A percentile compares a stretch with the other conserved stretches of the same genome.
Evolutionary conservation across 179 eudicot genomes (phyloP).

Genomic region (Pouteria campechiana): DNA sequence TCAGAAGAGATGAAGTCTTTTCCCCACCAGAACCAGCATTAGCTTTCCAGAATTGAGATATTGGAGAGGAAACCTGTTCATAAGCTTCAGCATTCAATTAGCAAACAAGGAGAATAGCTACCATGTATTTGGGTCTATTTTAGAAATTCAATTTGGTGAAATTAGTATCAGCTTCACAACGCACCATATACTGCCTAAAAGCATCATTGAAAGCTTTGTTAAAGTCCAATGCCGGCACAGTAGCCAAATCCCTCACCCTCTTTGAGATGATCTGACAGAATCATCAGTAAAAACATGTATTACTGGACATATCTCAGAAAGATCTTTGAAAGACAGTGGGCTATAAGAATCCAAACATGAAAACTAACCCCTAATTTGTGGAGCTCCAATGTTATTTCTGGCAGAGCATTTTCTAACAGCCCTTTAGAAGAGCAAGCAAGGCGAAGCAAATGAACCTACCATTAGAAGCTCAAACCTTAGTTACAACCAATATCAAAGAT

Average conservation of each 20-base stretch:
- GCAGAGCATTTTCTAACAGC: conserved; percentile 68
- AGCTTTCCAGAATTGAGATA: conserved; percentile 76
- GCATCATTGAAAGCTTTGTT: conserved; percentile 49
- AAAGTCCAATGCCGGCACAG: conserved; percentile 54
- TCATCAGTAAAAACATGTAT: background rate
- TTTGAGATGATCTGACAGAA: conserved; percentile 64
- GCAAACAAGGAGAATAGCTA: background rate
- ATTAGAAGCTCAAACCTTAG: conserved; percentile 1
- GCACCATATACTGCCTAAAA: conserved; percentile 55
- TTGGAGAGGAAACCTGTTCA: conserved; percentile 48
- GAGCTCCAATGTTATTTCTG: conserved; percentile 77
- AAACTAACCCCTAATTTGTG: conserved; percentile 60
- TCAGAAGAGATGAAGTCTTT: conserved; percentile 36
- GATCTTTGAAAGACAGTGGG: background rate
- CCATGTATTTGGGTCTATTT: too few relatives aligned
- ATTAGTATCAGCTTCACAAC: conserved; percentile 4
- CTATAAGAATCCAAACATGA: background rate
- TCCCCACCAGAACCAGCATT: conserved; percentile 48
- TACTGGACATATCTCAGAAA: background rate
- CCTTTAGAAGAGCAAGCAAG: conserved; percentile 84
- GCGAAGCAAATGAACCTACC: conserved; percentile 95
- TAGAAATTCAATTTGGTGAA: too few relatives aligned
- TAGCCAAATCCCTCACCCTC: conserved; percentile 50
- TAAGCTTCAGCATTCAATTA: background rate
- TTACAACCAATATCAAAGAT: background rate